Conservation (phyloP, 805 yeast genomes). For the Ogataea pilisensis region DNA sequence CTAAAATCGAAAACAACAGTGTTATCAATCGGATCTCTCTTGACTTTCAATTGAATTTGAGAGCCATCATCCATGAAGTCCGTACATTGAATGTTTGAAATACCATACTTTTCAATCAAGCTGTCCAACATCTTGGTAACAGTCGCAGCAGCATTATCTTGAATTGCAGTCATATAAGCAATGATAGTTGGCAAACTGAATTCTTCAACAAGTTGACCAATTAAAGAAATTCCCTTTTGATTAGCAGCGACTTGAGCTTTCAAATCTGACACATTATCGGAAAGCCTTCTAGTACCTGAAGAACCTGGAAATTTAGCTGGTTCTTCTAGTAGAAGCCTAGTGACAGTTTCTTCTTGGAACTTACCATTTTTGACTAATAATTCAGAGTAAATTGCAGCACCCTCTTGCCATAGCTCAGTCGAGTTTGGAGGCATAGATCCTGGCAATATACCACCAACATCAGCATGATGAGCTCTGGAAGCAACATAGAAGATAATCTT, state of each 20-base stretch:
- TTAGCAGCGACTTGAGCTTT: slow-evolving; percentile 89
- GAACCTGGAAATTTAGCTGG: slow-evolving; percentile 85
- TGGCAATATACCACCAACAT: slow-evolving; percentile 87
- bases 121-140: slow-evolving; percentile 53
- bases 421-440: slow-evolving; percentile 96
- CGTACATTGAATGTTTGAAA: slow-evolving; percentile 41
- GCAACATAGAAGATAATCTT: slow-evolving; percentile 82
- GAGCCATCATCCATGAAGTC: slow-evolving; percentile 86
- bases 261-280: slow-evolving; percentile 79
- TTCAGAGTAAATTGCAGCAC: slow-evolving; percentile 81
- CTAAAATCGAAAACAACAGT: slow-evolving; percentile 75
- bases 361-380: slow-evolving; percentile 65
- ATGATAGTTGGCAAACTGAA: slow-evolving; percentile 56
- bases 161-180: slow-evolving; percentile 78
- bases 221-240: slow-evolving; percentile 71
- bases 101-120: slow-evolving; percentile 40
- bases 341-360: slow-evolving; percentile 71
- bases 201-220: slow-evolving; percentile 57
- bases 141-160: slow-evolving; percentile 69
- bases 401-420: slow-evolving; percentile 80
- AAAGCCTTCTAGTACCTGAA: slow-evolving; percentile 79
- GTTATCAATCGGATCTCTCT: slow-evolving; percentile 40
- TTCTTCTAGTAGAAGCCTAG: slow-evolving; percentile 56
- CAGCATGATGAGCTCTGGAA: slow-evolving; percentile 94
- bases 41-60: slow-evolving; percentile 48